Evolutionary conservation across 1,139 yeast species (phyloP), one percentile per base, ranked within the genome.

Genomic region (Saccharomyces hybrid): DNA sequence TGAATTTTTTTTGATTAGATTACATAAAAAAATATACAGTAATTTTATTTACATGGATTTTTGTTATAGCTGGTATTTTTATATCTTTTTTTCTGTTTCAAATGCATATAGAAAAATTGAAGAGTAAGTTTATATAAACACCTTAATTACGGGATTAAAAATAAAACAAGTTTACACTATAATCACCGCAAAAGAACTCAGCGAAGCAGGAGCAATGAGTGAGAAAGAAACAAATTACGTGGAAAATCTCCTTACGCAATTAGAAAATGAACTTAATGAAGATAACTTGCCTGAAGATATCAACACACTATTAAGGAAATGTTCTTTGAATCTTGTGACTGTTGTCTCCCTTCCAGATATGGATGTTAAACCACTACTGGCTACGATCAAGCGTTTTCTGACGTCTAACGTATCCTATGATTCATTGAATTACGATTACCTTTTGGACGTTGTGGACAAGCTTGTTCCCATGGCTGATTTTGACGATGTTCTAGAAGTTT

Each of bases 401-500:
- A 25, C 58, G 25, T 46, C 46, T 3, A 51, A 52, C 28, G 19
- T 25, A 14, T 38, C 55, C 2, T 51, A 56, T 5, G 38, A 52
- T 3, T 49, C 29, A 13, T 28, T 51, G 13, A 54, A 54, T 52
- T 70, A 59, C 52, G 60, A 59, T 3, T 47, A 57, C 2, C 26
- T 71, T 1, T 55, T 70, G 13, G 65, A 66, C 16, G 47, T 72
- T 0, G 54, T 72, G 14, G 67, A 63, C 50, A 61, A 59, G 6
- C 14, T 70, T 2, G 55, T 72, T 0, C 48, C 58, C 0, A 49
- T 65, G 4, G 51, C 66, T 27, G 58, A 66, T 5, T 73, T 70
- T 52, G 74, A 72, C 28, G 59, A 60, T 19, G 61, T 71, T 2
- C 55, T 64, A 9, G 51, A 58, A n/a, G 57, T 64, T 3, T 71